Conservation (phyloP, 78 protist genomes). For the Mastigamoeba balamuthi region DNA sequence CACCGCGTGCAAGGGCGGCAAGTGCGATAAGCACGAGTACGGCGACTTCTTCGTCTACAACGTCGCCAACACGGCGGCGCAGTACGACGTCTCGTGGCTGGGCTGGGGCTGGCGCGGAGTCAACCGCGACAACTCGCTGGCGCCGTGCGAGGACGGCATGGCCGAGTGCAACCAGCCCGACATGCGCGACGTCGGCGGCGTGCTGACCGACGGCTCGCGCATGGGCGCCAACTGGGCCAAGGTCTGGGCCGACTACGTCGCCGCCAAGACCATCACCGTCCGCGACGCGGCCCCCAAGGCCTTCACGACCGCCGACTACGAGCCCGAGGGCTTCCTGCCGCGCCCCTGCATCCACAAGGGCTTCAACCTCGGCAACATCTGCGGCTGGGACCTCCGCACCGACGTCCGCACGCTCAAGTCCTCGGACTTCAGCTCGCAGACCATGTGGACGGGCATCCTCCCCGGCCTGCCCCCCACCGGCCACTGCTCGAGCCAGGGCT, state of each 20-base stretch:
- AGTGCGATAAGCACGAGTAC: background rate
- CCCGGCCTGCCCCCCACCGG: background rate
- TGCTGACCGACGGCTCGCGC: background rate
- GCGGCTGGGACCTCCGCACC: background rate
- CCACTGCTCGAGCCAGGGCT: background rate
- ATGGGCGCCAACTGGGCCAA: background rate
- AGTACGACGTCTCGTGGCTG: background rate
- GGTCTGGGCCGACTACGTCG: background rate
- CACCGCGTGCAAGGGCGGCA: background rate
- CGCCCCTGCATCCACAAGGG: background rate
- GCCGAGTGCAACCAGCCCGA: background rate
- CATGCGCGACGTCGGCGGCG: background rate
- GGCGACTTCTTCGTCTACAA: background rate
- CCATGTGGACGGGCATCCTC: background rate
- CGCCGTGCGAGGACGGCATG: background rate
- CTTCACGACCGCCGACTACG: background rate
- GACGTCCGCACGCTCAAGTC: background rate
- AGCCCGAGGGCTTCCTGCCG: background rate
- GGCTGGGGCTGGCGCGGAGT: background rate
- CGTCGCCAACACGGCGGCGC: background rate
- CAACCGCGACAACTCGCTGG: background rate
- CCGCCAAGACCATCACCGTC: background rate
- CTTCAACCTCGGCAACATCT: background rate
- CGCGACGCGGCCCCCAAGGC: background rate
- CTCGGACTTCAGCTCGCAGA: background rate